Evolutionary conservation across 1,284 basidiomycete species (phyloP).

Genomic region (Apiotrichum gracile): DNA sequence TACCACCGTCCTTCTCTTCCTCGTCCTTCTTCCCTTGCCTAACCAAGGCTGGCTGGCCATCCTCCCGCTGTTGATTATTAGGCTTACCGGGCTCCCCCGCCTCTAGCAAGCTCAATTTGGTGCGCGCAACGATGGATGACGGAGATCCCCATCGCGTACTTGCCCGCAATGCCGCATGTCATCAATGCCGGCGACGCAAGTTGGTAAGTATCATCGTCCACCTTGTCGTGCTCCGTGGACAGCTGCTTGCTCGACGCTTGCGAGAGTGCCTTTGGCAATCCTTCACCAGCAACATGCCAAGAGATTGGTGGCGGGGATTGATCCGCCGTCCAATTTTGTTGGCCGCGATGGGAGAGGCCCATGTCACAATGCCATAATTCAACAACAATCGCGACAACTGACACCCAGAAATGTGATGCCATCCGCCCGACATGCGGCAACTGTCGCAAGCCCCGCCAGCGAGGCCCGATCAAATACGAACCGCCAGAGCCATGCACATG

Average conservation of each 20-base stretch:
- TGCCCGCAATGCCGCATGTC: conserved; percentile 40
- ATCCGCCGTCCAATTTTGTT: neutral
- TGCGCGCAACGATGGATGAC: conserved; percentile 7
- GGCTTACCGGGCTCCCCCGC: too few species aligned
- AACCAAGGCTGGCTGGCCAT: too few species aligned
- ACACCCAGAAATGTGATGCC: conserved; percentile 39
- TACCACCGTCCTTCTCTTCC: too few species aligned
- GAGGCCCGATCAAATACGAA: conserved; percentile 21
- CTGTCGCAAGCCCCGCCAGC: conserved; percentile 31
- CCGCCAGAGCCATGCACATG: conserved; percentile 33
- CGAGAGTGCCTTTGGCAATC: too few species aligned
- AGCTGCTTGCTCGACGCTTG: too few species aligned
- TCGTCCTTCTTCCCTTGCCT: too few species aligned
- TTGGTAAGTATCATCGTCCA: conserved; percentile 29
- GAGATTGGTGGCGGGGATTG: too few species aligned
- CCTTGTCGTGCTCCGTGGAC: too few species aligned
- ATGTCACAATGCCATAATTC: neutral
- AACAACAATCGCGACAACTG: neutral
- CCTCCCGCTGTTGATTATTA: too few species aligned
- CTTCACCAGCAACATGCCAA: too few species aligned
- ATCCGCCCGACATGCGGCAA: conserved; percentile 35
- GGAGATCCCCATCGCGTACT: conserved; percentile 24
- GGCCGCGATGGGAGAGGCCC: neutral
- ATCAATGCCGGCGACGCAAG: conserved; percentile 39
- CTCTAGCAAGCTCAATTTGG: too few species aligned